Evolutionary conservation across 2,329 filamentous ascomycete species (phyloP).

Genomic region (Scytalidium lignicola): DNA sequence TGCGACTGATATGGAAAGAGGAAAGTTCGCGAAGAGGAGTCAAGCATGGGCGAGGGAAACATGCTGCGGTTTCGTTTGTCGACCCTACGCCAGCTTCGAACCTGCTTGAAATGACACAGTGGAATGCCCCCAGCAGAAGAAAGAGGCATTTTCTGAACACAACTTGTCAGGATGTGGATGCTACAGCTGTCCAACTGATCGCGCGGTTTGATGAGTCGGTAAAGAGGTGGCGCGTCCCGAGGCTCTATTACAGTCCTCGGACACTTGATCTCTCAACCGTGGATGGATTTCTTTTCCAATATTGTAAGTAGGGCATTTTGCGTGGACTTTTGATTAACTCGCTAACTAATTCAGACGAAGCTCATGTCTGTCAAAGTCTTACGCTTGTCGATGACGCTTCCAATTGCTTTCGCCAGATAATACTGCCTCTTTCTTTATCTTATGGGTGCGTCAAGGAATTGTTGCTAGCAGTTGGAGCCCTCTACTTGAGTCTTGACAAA

Average conservation of each 20-base stretch:
- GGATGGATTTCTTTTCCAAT: constrained; percentile 9
- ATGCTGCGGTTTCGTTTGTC: constrained; percentile 2
- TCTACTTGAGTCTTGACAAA: constrained; percentile 8
- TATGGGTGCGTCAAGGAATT: constrained; percentile 9
- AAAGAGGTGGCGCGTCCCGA: not conserved
- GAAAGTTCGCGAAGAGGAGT: constrained; percentile 6
- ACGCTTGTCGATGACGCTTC: constrained; percentile 11
- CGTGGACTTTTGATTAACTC: not conserved
- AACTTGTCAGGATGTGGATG: constrained; percentile 4
- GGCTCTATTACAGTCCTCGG: not conserved
- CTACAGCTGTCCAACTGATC: not conserved
- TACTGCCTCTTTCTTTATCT: constrained; percentile 6
- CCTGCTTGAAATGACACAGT: not conserved
- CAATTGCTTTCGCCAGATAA: constrained; percentile 10
- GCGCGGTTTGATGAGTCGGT: not conserved
- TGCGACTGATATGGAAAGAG: constrained; percentile 7
- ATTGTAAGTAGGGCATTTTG: constrained; percentile 6
- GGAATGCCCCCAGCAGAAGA: not conserved
- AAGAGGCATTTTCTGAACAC: constrained; percentile 7
- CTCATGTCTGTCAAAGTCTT: constrained; percentile 8
- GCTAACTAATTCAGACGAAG: constrained; percentile 3
- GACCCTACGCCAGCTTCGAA: constrained; percentile 3
- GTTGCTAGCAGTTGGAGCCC: constrained; percentile 7
- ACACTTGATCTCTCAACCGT: constrained; percentile 3
- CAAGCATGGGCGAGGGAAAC: constrained; percentile 7